A percentile compares a stretch with the other conserved stretches of the same genome.
phyloP scores from a whole-genome alignment of 2,329 filamentous ascomycete genomes.

The Akanthomyces muscarius region DNA sequence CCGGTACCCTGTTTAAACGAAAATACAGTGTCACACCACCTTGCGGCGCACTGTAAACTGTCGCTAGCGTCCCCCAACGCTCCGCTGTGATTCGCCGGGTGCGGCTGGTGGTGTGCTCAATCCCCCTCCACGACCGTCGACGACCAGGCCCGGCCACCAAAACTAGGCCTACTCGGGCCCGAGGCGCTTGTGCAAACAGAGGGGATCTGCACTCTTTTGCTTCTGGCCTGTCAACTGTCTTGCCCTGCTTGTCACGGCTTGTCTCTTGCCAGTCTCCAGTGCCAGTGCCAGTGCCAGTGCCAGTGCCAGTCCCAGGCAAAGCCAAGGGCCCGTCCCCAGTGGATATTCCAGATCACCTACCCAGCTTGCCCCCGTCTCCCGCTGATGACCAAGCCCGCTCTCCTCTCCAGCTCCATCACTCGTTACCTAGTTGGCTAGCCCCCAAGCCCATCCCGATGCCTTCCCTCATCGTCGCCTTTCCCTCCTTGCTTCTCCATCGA shows the following conservation, averaged over 20 bases:
- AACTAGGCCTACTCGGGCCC: background rate
- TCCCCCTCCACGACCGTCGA: background rate
- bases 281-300: too few relatives aligned
- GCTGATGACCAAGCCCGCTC: conserved; percentile 6
- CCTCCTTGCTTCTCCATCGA: conserved; percentile 2
- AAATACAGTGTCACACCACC: background rate
- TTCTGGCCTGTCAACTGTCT: background rate
- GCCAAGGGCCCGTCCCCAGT: background rate
- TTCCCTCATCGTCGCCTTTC: background rate
- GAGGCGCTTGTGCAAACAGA: background rate
- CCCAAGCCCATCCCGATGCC: background rate
- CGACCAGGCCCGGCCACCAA: background rate
- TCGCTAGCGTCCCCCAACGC: background rate
- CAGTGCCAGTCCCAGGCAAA: too few relatives aligned
- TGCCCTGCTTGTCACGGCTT: too few relatives aligned
- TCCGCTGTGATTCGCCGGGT: background rate
- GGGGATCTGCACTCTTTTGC: conserved; percentile 1
- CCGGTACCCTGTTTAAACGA: background rate
- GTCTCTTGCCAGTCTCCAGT: too few relatives aligned
- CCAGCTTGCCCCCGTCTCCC: background rate
- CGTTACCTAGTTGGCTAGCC: background rate
- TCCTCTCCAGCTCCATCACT: conserved; percentile 1
- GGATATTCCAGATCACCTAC: background rate
- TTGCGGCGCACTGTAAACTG: background rate
- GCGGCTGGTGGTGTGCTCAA: background rate